Evolutionary conservation across 352 stramenopile genomes (phyloP), one percentile per base, ranked within the genome.

Genomic region (Stephanocyclus meneghinianus): DNA sequence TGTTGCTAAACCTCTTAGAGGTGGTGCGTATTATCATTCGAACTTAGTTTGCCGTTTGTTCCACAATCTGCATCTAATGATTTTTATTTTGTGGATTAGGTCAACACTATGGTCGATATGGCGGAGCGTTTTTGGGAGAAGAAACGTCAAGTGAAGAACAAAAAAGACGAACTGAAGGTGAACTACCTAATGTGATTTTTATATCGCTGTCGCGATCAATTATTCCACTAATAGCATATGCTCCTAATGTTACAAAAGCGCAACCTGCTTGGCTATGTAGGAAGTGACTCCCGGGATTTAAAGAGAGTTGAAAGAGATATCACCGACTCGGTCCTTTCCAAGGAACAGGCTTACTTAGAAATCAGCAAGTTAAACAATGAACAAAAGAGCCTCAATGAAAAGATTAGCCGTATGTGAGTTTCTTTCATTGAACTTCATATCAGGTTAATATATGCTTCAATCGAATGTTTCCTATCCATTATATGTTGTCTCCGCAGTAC

Each of bases 301-400:
- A 83, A 85, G 47, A 82, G 74, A 42, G 86, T 91, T 29, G 87
- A 92, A 68, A 72, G 53, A 47, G 81, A 89, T 48, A 65, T 92
- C 13, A 30, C 67, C 2, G 79, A 78, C 2, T 61, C 45, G 42
- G 71, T 67, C 2, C 51, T 70, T 40, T 45, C 80, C 15, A 89
- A 89, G 56, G 83, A 89, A 68, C 18, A 55, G 2, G 68, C 69
- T 9, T 79, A 85, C 18, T 48, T 42, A 1, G 69, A 87, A 63
- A 91, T 91, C 29, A 87, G 78, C 35, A 78, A 73, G n/a, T 55
- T 91, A 1, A 92, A 93, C 61, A 90, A 85, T 53, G 87, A 93
- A 61, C 70, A 86, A 56, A 83, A 82, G 35, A 16, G 66, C 6
- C 13, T 92, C 1, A 91, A 91, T 56, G 76, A 87, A 45, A 61